A percentile compares a stretch with the other conserved stretches of the same genome.
phyloP scores from a whole-genome alignment of 805 yeast species.

The Hanseniaspora meyeri region DNA sequence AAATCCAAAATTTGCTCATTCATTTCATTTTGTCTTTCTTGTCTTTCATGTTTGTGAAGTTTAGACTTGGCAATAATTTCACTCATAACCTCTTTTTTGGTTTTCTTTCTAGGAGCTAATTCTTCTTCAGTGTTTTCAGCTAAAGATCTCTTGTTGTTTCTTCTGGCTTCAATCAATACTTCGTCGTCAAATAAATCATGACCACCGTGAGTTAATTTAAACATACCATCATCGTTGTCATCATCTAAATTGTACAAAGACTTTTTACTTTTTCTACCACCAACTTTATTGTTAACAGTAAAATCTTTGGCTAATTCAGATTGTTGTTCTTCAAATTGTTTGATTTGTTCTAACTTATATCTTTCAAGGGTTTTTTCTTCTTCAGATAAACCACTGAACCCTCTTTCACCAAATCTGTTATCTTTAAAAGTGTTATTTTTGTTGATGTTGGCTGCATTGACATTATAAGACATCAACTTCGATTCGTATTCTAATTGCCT shows the following conservation, averaged over 20 bases:
- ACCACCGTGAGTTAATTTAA: conserved; percentile 66
- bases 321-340: conserved; percentile 54
- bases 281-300: conserved; percentile 18
- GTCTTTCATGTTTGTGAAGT: conserved; percentile 64
- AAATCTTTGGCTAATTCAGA: conserved; percentile 31
- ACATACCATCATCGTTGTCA: conserved; percentile 36
- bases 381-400: conserved; percentile 45
- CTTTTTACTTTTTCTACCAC: conserved; percentile 27
- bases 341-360: conserved; percentile 39
- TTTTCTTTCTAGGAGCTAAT: conserved; percentile 48
- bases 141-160: conserved; percentile 27
- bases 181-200: conserved; percentile 50
- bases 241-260: conserved; percentile 67
- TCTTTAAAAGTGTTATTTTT: conserved; percentile 71
- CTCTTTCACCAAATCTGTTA: conserved; percentile 84
- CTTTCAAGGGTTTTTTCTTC: conserved; percentile 94
- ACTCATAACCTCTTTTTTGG: conserved; percentile 75
- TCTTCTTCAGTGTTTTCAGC: conserved; percentile 29
- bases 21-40: conserved; percentile 45
- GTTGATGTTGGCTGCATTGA: conserved; percentile 41
- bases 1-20: conserved; percentile 52
- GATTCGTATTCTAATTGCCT: conserved; percentile 53
- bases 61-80: conserved; percentile 76
- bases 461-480: conserved; percentile 23
- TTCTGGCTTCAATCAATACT: conserved; percentile 26